Conservation (phyloP, 108 stramenopile genomes). For the Cyclotella atomus region DNA sequence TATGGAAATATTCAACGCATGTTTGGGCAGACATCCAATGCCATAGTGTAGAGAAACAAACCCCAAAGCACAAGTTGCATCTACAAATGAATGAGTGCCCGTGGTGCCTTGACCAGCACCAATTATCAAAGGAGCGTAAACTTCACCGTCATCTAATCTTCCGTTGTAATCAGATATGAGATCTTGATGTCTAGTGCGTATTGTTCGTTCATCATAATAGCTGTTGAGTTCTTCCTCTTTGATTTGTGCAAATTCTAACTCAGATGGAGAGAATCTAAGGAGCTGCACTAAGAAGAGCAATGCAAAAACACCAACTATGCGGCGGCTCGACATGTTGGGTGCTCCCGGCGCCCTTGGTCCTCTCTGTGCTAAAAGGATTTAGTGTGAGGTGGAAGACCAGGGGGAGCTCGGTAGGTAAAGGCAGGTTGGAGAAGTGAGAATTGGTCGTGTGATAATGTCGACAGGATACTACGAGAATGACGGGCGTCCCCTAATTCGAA, state of each 20-base stretch:
- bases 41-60: constrained; percentile 33
- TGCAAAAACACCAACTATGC: constrained; percentile 1
- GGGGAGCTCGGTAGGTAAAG: too few species aligned
- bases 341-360: too few species aligned
- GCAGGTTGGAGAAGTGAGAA: too few species aligned
- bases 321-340: constrained; percentile 9
- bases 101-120: constrained; percentile 44
- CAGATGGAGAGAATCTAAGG: not conserved
- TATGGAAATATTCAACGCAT: not conserved
- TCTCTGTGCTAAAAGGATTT: too few species aligned
- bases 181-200: not conserved
- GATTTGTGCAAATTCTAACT: not conserved
- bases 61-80: constrained; percentile 31
- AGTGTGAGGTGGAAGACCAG: too few species aligned
- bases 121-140: constrained; percentile 36
- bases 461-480: too few species aligned
- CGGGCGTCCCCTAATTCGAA: too few species aligned
- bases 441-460: too few species aligned
- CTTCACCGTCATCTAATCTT: not conserved
- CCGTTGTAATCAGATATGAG: not conserved
- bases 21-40: constrained; percentile 26
- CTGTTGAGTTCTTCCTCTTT: not conserved
- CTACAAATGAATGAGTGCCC: constrained; percentile 32
- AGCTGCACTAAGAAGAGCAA: not conserved
- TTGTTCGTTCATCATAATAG: not conserved